phyloP scores from a whole-genome alignment of 257 asterid genomes.

The Euphrasia confusa region DNA sequence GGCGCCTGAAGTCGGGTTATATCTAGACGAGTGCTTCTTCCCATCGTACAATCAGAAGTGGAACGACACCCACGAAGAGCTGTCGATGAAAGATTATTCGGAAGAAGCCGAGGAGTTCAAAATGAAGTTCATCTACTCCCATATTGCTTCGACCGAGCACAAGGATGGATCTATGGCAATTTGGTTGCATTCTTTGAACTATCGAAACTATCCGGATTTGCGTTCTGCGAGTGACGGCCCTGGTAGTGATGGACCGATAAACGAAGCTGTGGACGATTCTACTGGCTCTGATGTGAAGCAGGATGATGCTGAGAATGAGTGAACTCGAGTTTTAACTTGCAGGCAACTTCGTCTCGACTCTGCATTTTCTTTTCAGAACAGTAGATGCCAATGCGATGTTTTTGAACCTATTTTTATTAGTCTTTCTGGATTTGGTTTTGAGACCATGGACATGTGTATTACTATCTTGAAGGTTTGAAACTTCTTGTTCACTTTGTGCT shows the following conservation, averaged over 20 bases:
- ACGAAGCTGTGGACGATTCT: conserved; percentile 18
- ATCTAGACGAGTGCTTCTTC: conserved; percentile 89
- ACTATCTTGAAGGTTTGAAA: too few species aligned
- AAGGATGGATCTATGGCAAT: conserved; percentile 72
- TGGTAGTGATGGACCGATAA: conserved; percentile 18
- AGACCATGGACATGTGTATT: too few species aligned
- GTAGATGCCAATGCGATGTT: too few species aligned
- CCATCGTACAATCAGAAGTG: conserved; percentile 77
- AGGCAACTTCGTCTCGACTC: neutral
- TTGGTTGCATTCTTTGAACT: conserved; percentile 82
- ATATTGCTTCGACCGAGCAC: conserved; percentile 70
- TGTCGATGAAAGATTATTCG: conserved; percentile 67
- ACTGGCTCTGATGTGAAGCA: conserved; percentile 16
- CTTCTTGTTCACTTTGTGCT: too few species aligned
- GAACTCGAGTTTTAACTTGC: conserved; percentile 14
- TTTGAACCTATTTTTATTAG: too few species aligned
- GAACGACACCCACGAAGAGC: conserved; percentile 68
- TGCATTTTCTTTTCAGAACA: neutral
- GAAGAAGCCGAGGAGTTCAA: conserved; percentile 80
- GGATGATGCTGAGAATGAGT: conserved; percentile 20
- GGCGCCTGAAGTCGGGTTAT: conserved; percentile 99
- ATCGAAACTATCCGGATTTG: conserved; percentile 80
- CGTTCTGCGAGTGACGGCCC: conserved; percentile 17
- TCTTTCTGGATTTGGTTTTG: too few species aligned
- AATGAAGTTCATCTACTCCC: conserved; percentile 68